Conservation (phyloP, 208 protist genomes). For the Herpetomonas tarakana region DNA sequence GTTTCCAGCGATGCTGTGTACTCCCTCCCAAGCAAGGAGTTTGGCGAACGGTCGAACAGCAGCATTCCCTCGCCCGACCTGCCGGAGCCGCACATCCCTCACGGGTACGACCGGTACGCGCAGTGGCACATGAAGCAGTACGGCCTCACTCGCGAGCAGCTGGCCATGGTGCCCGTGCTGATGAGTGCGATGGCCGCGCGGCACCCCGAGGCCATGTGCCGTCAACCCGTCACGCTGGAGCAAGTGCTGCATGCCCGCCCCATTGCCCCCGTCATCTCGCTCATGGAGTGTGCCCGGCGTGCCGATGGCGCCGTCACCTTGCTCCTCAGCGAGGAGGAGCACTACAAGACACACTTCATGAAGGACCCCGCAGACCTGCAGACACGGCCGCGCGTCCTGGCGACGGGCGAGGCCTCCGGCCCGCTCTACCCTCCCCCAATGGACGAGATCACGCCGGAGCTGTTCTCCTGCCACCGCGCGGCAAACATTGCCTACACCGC, state of each 20-base stretch:
- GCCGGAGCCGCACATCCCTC: slow-evolving; percentile 45
- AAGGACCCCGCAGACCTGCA: background rate
- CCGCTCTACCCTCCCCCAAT: slow-evolving; percentile 60
- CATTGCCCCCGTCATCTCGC: slow-evolving; percentile 50
- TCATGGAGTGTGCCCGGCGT: slow-evolving; percentile 64
- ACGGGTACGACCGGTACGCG: slow-evolving; percentile 72
- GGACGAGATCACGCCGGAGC: slow-evolving; percentile 42
- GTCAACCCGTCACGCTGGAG: slow-evolving; percentile 34
- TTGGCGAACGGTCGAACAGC: slow-evolving; percentile 34
- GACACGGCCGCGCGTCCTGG: slow-evolving; percentile 32
- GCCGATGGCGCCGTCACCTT: slow-evolving; percentile 65
- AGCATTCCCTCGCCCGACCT: slow-evolving; percentile 38
- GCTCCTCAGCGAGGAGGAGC: slow-evolving; percentile 43
- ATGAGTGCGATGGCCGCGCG: slow-evolving; percentile 60
- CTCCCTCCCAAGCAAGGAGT: slow-evolving; percentile 30
- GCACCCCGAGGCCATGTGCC: slow-evolving; percentile 67
- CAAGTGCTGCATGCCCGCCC: slow-evolving; percentile 35
- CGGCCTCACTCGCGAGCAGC: slow-evolving; percentile 61
- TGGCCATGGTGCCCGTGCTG: slow-evolving; percentile 73
- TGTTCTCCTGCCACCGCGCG: slow-evolving; percentile 61
- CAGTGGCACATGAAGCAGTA: slow-evolving; percentile 72
- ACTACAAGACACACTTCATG: slow-evolving; percentile 32
- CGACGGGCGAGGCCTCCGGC: slow-evolving; percentile 55
- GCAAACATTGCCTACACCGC: slow-evolving; percentile 41
- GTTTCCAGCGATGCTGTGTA: slow-evolving; percentile 64